phyloP scores from a whole-genome alignment of 139 green algal species.

The Eudorina sp. region DNA sequence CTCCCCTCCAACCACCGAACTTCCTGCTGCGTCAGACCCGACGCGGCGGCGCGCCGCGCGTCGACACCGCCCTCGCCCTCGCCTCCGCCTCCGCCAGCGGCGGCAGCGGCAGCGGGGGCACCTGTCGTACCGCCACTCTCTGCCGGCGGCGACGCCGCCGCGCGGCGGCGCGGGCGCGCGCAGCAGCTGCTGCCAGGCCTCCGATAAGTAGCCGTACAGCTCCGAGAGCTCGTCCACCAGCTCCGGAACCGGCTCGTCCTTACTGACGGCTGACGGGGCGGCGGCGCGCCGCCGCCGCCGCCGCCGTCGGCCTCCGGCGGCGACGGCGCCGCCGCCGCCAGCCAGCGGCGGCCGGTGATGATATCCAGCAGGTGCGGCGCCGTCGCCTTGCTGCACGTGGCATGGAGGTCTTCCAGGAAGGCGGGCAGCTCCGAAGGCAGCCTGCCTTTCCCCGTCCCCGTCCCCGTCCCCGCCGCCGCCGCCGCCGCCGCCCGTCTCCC shows the following conservation, averaged over 20 bases:
- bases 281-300: background rate
- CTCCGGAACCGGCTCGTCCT: background rate
- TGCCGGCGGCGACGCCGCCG: background rate
- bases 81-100: background rate
- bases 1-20: slow-evolving; percentile 36
- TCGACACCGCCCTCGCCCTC: background rate
- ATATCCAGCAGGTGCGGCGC: slow-evolving; percentile 25
- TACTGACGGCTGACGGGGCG: background rate
- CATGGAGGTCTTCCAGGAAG: slow-evolving; percentile 25
- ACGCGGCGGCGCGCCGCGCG: background rate
- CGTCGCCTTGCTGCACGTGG: background rate
- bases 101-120: no score
- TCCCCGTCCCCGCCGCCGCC: no score
- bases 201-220: slow-evolving; percentile 3
- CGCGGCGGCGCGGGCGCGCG: background rate
- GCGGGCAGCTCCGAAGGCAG: background rate
- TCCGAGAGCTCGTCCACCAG: slow-evolving; percentile 11
- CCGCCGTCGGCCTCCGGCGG: background rate
- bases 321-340: no score
- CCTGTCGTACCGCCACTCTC: no score
- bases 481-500: background rate
- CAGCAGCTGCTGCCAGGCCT: slow-evolving; percentile 10
- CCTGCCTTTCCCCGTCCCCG: no score
- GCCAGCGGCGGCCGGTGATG: slow-evolving; percentile 8
- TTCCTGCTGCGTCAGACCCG: background rate